Evolutionary conservation across 164 flowering plant species (phyloP).

Genomic region (Macadamia integrifolia): DNA sequence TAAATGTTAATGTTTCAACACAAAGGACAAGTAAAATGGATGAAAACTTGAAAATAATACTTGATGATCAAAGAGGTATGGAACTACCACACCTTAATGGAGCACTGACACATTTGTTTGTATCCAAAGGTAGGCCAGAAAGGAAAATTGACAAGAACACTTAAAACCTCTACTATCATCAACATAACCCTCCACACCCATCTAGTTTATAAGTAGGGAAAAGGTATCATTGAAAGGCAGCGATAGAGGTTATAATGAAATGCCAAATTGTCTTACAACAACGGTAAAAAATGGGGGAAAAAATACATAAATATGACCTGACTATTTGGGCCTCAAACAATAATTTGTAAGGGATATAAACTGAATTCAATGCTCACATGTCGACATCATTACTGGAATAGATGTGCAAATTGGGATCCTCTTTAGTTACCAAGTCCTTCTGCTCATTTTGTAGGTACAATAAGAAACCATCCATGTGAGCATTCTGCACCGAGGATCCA

Average conservation of each 20-base stretch:
- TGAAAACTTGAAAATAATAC: background rate
- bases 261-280: no score
- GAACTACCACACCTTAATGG: background rate
- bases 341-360: background rate
- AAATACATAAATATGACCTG: background rate
- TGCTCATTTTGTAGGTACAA: conserved; percentile 67
- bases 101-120: background rate
- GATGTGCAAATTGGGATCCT: conserved; percentile 62
- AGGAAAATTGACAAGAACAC: background rate
- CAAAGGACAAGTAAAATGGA: background rate
- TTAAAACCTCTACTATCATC: background rate
- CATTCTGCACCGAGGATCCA: conserved; percentile 44
- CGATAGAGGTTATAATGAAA: no score
- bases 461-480: conserved; percentile 80
- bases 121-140: no score
- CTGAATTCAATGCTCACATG: conserved; percentile 44
- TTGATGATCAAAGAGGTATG: background rate
- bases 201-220: no score
- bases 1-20: background rate
- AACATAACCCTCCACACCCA: background rate
- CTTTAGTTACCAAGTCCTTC: conserved; percentile 50
- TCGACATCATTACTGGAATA: conserved; percentile 81
- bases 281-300: no score
- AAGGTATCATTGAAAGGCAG: no score
- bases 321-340: background rate